Evolutionary conservation across 805 yeast genomes (phyloP), one percentile per base, ranked within the genome.

Genomic region (Ogataea minuta): DNA sequence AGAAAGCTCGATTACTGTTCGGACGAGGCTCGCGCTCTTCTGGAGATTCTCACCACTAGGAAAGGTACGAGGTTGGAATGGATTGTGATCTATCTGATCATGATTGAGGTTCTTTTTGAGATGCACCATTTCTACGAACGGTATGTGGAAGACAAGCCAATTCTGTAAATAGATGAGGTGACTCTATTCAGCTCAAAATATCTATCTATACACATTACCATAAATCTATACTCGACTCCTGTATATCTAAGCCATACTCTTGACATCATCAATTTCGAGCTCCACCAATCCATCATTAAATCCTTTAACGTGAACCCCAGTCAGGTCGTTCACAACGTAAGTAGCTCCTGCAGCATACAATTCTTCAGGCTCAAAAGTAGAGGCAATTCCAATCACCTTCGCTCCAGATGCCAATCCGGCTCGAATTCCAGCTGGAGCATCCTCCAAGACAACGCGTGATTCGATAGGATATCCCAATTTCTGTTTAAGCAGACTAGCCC

Each of bases 371-470:
- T 74, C 79, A 63, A 83, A 84, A 39, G 93, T 79, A 45, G 91
- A 81, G 50, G 90, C 84, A 63, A 86, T 81, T 58, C 95, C 95
- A 52, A 86, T 78, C 45, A 84, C 82, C 58, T 75, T 71, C 60
- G 93, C 88, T 44, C 90, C 95, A 17, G 93, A 90, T 40, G 74
- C 84, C 59, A 79, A 77, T 57, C 95, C 95, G 27, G 95, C 91
- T 53, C 76, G 66, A 48, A 85, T 78, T 59, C 95, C 95, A 34
- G 93, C 90, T 43, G 89, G 91, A 31, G 95, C 95, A 60, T 86
- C 95, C 67, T 86, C 95, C 57, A 86, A 86, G 35, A 83, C 89
- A 29, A 85, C 80, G 39, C 66, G 71, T 53, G 67, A 67, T 38
- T 50, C 44, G 21, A 59, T 41, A 9, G 38, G 37, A 14, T 34